Evolutionary conservation across 1,284 basidiomycete genomes (phyloP), one percentile per base, ranked within the genome.

Genomic region (Fistulina hepatica): DNA sequence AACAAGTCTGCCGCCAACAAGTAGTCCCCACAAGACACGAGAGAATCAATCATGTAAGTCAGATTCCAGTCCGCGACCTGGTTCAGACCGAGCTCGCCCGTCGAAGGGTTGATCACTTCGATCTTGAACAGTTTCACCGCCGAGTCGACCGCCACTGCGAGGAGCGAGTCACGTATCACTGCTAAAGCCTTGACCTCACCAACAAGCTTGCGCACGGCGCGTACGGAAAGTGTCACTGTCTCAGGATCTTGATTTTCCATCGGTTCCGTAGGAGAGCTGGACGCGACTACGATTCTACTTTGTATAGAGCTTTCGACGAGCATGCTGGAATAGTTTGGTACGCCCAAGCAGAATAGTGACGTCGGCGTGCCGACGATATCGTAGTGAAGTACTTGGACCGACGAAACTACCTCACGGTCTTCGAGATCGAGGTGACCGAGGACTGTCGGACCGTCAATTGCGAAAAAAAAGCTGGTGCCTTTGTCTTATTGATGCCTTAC

Each of bases 1-100:
- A 94, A 75, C 2, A 81, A 79, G 52, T 97, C 92, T 15, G 86
- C 86, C 10, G 81, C 69, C 12, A 72, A 71, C 36, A 77, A 57
- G 44, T 52, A 68, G 49, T 78, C 59, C 2, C 60, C 65, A 34
- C 64, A 65, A 5, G 67, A 61, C 2, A 67, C 69, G 34, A 81
- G 55, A 44, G 64, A 80, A n/a, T 69, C 74, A 8, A 90, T 73
- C 38, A 86, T 51, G 56, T 91, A 91, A 41, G 81, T 86, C 49
- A 85, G 83, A 44, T 83, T 76, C 76, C 84, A 90, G 24, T 70
- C 63, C 0, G 71, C 59, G 7, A 74, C 48, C 33, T 67, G 61
- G 25, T 60, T 50, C 13, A 86, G 1, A 50, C 49, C 36, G 58
- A 55, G 2, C 48, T 37, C 50, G 31, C 58, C 55, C 12, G 53